Evolutionary conservation across 352 stramenopile genomes (phyloP).

Genomic region (Blastocystis sp.): DNA sequence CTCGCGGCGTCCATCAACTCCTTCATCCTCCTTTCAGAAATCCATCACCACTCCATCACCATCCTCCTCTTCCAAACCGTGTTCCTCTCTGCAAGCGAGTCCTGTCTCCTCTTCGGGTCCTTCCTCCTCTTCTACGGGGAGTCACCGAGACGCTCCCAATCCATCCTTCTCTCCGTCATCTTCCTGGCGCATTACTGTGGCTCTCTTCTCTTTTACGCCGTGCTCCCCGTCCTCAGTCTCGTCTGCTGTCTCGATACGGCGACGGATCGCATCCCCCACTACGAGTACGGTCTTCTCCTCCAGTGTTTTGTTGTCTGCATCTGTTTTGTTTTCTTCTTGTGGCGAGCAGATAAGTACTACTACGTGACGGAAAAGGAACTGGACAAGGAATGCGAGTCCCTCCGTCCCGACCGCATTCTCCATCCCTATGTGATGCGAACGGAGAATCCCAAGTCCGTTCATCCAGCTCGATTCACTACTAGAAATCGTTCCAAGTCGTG

Average conservation of each 20-base stretch:
- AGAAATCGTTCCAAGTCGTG: slow-evolving; percentile 37
- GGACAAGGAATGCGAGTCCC: slow-evolving; percentile 17
- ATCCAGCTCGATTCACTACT: not conserved
- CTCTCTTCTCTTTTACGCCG: slow-evolving; percentile 32
- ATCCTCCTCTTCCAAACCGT: not conserved
- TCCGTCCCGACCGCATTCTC: slow-evolving; percentile 28
- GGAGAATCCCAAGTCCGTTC: not conserved
- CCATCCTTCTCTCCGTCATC: slow-evolving; percentile 4
- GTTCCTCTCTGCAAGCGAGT: not conserved
- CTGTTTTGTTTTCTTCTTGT: not conserved
- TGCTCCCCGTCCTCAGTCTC: not conserved
- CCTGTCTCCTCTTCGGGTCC: not conserved
- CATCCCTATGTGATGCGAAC: slow-evolving; percentile 30
- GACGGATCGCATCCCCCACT: not conserved
- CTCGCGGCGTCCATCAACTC: not conserved
- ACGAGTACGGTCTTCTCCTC: slow-evolving; percentile 23
- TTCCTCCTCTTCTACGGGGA: slow-evolving; percentile 36
- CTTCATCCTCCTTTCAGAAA: not conserved
- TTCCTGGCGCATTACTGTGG: slow-evolving; percentile 24
- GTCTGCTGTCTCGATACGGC: not conserved
- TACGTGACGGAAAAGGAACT: slow-evolving; percentile 35
- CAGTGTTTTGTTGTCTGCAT: not conserved
- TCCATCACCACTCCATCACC: not conserved
- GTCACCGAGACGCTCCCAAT: slow-evolving; percentile 15
- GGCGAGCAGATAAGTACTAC: not conserved